Base-by-base conservation (phyloP, 768 basidiomycete species). In the Suillus placidus region DNA sequence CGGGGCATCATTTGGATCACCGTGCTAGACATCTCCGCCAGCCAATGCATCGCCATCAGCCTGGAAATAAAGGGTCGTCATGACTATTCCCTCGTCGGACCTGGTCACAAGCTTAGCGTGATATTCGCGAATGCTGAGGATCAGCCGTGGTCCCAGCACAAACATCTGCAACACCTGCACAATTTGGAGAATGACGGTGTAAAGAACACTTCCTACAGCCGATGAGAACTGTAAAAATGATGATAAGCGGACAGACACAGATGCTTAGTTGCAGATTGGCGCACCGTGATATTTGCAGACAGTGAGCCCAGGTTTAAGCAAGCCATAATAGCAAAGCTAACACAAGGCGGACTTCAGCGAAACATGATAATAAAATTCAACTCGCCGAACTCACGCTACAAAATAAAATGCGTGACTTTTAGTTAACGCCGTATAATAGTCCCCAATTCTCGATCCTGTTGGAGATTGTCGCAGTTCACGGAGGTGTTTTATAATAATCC, bases 101-200 rank as follows among this genome's bases (percentile, higher is more conserved):
- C 20, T 45, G 43, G 20, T 9, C 20, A 45, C 20, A 20, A 45
- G 43, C 18, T 45, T 10, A 45, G 43, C 43, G 3, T 45, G 43
- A 20, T 45, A 45, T 45, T 45, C 9, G 20, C 43, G 43, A 45
- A 45, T 20, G 43, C 20, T n/a, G 20, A 45, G 20, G 43, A 45
- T n/a, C 20, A 45, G 43, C 20, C 43, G 43, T 14, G 43, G 43
- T n/a, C 43, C 43, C 20, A 45, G 20, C 8, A 45, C 20, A 45
- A 45, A 43, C 43, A 43, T 45, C 20, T 45, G 43, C 43, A 45
- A n/a, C 9, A 2, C 4, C 9, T 45, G 43, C 4, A 1, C 10
- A 10, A 45, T 9, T 12, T 2, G 1, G 9, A 45, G 43, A 9
- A 45, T 20, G n/a, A 3, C 4, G 3, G 0, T 0, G 5, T 5